Conservation (phyloP, 306 rosid species). For the Rosa chinensis region DNA sequence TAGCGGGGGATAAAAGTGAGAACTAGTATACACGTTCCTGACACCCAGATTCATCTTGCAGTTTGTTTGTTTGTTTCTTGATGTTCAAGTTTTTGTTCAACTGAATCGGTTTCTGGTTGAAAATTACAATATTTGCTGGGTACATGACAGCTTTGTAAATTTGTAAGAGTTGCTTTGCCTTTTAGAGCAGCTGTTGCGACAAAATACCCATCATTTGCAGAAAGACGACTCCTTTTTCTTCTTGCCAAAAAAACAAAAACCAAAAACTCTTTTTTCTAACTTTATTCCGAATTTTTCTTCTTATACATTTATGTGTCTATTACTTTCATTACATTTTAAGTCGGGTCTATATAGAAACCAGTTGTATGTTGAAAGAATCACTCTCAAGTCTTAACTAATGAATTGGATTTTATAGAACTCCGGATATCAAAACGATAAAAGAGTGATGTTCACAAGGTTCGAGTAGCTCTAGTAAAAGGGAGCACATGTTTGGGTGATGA, state of each 20-base stretch:
- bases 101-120: not conserved
- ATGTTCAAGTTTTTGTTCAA: not conserved
- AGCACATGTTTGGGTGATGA: not conserved
- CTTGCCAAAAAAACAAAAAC: too few species aligned
- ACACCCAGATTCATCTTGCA: not conserved
- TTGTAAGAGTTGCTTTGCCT: not conserved
- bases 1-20: not conserved
- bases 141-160: conserved; percentile 4
- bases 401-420: not conserved
- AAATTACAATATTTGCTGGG: not conserved
- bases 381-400: not conserved
- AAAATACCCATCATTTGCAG: not conserved
- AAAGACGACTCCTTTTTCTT: not conserved
- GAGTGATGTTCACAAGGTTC: too few species aligned
- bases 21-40: not conserved
- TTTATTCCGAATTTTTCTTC: not conserved
- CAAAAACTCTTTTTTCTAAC: not conserved
- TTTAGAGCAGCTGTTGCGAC: not conserved
- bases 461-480: not conserved
- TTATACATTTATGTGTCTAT: not conserved
- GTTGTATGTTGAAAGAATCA: not conserved
- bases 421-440: not conserved
- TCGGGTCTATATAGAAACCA: not conserved
- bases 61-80: not conserved
- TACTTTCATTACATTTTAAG: not conserved